Evolutionary conservation across 2,329 filamentous ascomycete species (phyloP).

Genomic region (Monosporascus sp.): DNA sequence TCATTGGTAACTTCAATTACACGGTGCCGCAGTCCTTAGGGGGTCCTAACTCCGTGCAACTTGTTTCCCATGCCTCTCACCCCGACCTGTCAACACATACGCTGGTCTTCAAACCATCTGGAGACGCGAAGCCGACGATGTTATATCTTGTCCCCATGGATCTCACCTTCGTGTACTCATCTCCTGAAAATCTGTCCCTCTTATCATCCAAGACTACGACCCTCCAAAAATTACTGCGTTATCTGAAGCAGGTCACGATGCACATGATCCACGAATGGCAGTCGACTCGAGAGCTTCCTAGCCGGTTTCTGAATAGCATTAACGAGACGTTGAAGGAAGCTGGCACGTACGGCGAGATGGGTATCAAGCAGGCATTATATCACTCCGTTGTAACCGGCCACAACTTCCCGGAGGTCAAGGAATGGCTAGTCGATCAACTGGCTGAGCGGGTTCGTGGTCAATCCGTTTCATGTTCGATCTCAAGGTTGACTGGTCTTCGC

Average conservation of each 20-base stretch:
- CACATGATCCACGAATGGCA: constrained; percentile 82
- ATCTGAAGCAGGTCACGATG: constrained; percentile 73
- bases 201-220: constrained; percentile 83
- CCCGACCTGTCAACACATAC: constrained; percentile 70
- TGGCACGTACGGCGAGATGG: constrained; percentile 47
- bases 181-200: constrained; percentile 74
- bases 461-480: background rate
- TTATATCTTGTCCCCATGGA: constrained; percentile 71
- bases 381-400: constrained; percentile 82
- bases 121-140: constrained; percentile 32
- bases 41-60: constrained; percentile 25
- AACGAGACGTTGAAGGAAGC: constrained; percentile 69
- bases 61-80: constrained; percentile 64
- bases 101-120: constrained; percentile 53
- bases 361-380: constrained; percentile 71
- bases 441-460: constrained; percentile 61
- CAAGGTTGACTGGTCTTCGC: constrained; percentile 4
- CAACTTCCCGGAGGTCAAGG: constrained; percentile 67
- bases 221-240: constrained; percentile 79
- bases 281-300: constrained; percentile 72
- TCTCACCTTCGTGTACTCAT: constrained; percentile 73
- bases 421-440: constrained; percentile 84
- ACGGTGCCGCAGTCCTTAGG: constrained; percentile 31
- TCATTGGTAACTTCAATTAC: constrained; percentile 62
- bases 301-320: constrained; percentile 70